A percentile compares a stretch with the other conserved stretches of the same genome.
These are phyloP conservation scores for Citrullus amarus DNA, from an alignment of 306 rosid genomes.

Conservation along the genomic window DNA sequence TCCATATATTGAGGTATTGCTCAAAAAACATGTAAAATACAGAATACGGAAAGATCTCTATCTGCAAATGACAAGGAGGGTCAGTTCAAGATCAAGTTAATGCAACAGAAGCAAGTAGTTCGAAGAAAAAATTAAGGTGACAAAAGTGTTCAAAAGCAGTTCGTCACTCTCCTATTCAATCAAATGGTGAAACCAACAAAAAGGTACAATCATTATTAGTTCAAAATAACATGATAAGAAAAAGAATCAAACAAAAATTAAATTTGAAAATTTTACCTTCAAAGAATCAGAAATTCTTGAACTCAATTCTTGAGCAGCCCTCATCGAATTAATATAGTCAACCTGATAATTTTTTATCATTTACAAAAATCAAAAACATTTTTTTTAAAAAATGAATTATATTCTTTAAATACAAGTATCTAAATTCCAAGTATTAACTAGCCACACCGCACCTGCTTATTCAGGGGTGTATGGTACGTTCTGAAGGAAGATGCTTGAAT, in stretches of 20 bases:
- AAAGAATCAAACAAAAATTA: neutral
- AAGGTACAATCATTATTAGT: neutral
- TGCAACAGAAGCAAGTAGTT: neutral
- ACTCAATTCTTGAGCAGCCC: conserved; percentile 91
- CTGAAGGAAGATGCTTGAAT: conserved; percentile 92
- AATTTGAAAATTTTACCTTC: conserved; percentile 38
- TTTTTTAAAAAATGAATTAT: neutral
- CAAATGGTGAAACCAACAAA: neutral
- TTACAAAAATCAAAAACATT: neutral
- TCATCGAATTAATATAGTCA: conserved; percentile 84
- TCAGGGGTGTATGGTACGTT: conserved; percentile 91
- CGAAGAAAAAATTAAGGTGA: neutral
- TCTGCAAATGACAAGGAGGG: conserved; percentile 48
- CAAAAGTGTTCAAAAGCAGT: neutral
- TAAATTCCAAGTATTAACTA: neutral
- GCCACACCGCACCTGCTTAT: conserved; percentile 60
- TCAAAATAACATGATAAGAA: neutral
- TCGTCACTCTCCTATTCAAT: neutral
- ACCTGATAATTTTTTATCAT: conserved; percentile 22
- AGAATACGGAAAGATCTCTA: conserved; percentile 93
- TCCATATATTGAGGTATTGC: conserved; percentile 99
- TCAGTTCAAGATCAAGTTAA: conserved; percentile 16
- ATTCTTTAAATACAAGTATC: neutral
- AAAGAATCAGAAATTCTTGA: conserved; percentile 80
- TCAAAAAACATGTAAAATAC: conserved; percentile 95